Percentiles rank a stretch among this genome's conserved stretches.
Evolutionary conservation across 2,329 filamentous ascomycete species (phyloP).

Genomic region (Aspergillus awamori): DNA sequence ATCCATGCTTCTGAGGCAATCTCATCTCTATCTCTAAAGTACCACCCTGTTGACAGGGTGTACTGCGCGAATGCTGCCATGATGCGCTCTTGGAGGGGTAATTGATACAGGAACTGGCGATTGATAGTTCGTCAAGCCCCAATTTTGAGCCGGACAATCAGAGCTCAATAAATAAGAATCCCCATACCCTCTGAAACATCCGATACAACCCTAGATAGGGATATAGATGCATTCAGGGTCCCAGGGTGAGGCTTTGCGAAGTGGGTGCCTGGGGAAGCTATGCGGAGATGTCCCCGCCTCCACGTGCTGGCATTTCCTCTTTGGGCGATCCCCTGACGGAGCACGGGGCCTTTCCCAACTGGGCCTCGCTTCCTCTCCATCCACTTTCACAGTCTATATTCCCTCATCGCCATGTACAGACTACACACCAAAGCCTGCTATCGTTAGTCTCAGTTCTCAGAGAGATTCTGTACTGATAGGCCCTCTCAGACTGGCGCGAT

Average conservation of each 20-base stretch:
- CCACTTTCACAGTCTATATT: not conserved
- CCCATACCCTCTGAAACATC: not conserved
- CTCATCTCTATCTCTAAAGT: conserved; percentile 40
- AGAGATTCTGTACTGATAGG: too few species aligned
- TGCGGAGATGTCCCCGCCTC: conserved; percentile 14
- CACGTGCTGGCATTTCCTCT: conserved; percentile 16
- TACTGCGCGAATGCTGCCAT: conserved; percentile 26
- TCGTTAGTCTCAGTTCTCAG: not conserved
- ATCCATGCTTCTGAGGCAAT: conserved; percentile 38
- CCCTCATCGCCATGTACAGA: not conserved
- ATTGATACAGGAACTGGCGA: not conserved
- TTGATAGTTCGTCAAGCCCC: not conserved
- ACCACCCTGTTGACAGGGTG: conserved; percentile 39
- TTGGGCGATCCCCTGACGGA: conserved; percentile 11
- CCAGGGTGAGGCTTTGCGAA: not conserved
- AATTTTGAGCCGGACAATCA: not conserved
- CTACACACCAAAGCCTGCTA: not conserved
- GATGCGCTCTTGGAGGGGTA: conserved; percentile 1
- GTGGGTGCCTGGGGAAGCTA: conserved; percentile 3
- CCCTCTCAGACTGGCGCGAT: not conserved
- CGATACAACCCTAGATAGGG: not conserved
- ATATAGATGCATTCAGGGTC: not conserved
- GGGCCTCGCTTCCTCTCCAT: not conserved
- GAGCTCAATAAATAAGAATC: not conserved
- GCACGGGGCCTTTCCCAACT: conserved; percentile 9